phyloP scores from a whole-genome alignment of 495 filamentous ascomycete species.

The Tuber umbilicatum region DNA sequence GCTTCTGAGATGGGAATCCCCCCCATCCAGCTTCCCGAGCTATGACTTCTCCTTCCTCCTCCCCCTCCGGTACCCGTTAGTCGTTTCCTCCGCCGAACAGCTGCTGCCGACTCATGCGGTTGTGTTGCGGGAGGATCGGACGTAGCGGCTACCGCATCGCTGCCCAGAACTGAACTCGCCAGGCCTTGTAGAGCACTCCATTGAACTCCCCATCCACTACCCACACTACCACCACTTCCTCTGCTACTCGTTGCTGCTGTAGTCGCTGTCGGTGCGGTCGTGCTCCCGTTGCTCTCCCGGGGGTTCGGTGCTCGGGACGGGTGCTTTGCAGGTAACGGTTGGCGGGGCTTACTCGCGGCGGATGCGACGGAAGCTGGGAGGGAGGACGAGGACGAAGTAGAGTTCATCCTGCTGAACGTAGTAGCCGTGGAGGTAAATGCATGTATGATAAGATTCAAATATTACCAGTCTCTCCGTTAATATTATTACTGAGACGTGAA shows the following conservation, averaged over 20 bases:
- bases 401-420: conserved; percentile 6
- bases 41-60: conserved; percentile 40
- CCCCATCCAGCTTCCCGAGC: conserved; percentile 49
- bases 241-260: not conserved
- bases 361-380: not conserved
- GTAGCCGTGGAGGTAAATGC: conserved; percentile 5
- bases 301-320: not conserved
- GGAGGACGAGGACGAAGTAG: not conserved
- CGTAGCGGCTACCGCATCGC: conserved; percentile 13
- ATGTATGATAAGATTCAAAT: not conserved
- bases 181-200: conserved; percentile 42
- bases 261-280: conserved; percentile 1
- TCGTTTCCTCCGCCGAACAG: conserved; percentile 12
- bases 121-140: conserved; percentile 15
- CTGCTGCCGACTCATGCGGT: not conserved
- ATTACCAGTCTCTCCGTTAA: not conserved
- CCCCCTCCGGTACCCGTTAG: conserved; percentile 7
- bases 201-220: conserved; percentile 21
- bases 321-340: conserved; percentile 9
- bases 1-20: conserved; percentile 47
- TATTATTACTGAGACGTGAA: not conserved
- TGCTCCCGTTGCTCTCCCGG: not conserved
- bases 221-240: conserved; percentile 12
- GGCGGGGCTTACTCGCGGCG: not conserved
- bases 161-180: conserved; percentile 42